These are phyloP conservation scores for Stephania japonica DNA, from an alignment of 164 flowering plant genomes.

Conservation along the genomic window DNA sequence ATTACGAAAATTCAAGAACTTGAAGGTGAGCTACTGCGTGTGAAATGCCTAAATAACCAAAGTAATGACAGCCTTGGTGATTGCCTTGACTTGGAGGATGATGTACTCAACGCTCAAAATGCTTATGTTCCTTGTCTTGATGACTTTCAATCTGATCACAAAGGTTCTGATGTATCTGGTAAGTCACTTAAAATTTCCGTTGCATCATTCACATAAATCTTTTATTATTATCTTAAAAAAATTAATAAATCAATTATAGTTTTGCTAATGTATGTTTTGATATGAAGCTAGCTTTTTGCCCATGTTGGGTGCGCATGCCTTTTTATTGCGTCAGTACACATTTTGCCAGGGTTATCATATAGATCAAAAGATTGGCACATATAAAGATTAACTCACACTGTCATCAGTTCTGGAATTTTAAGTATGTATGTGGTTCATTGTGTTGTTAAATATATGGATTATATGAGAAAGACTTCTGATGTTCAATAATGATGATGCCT, in stretches of 20 bases:
- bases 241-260: not conserved
- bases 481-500: not conserved
- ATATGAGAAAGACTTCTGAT: not conserved
- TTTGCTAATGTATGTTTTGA: not conserved
- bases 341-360: no score
- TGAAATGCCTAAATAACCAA: slow-evolving; percentile 34
- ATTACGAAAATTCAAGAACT: slow-evolving; percentile 72
- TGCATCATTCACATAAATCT: not conserved
- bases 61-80: slow-evolving; percentile 32
- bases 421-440: not conserved
- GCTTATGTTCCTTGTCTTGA: slow-evolving; percentile 23
- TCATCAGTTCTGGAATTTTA: not conserved
- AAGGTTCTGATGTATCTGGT: slow-evolving; percentile 29
- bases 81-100: slow-evolving; percentile 59
- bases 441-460: not conserved
- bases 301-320: not conserved
- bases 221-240: not conserved
- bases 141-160: slow-evolving; percentile 39
- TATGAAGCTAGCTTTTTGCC: not conserved
- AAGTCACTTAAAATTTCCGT: not conserved
- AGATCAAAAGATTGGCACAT: no score
- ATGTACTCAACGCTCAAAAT: slow-evolving; percentile 30
- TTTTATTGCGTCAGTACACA: not conserved
- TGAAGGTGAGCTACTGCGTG: slow-evolving; percentile 61
- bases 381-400: not conserved